A percentile compares a stretch with the other conserved stretches of the same genome.
These are phyloP conservation scores for Heracleum sosnowskyi DNA, from an alignment of 129 eudicot genomes.

Conservation along the genomic window DNA sequence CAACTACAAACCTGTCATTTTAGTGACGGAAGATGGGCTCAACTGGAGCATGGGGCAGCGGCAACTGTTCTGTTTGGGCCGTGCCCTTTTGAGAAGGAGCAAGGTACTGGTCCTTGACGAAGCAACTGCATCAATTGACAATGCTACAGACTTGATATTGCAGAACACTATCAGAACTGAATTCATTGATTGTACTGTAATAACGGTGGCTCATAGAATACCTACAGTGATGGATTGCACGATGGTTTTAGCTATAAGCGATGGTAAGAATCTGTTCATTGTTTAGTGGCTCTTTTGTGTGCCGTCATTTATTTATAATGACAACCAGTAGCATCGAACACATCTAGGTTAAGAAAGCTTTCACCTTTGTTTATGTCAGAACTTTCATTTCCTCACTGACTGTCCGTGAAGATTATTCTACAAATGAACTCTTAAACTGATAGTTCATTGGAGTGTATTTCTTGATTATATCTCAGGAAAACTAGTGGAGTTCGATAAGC, in stretches of 20 bases:
- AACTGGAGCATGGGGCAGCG: slow-evolving; percentile 99
- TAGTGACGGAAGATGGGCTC: slow-evolving; percentile 87
- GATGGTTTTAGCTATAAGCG: slow-evolving; percentile 74
- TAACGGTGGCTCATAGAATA: slow-evolving; percentile 92
- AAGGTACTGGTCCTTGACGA: slow-evolving; percentile 90
- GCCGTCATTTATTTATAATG: not conserved
- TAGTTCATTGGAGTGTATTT: not conserved
- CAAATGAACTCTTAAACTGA: not conserved
- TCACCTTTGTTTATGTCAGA: not conserved
- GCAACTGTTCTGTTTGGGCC: slow-evolving; percentile 87
- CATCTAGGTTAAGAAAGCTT: not conserved
- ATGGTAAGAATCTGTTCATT: slow-evolving; percentile 39
- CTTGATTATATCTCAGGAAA: slow-evolving; percentile 42
- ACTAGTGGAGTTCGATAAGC: slow-evolving; percentile 83
- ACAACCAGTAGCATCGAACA: not conserved
- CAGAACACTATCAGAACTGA: slow-evolving; percentile 81
- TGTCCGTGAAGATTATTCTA: not conserved
- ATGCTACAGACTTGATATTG: slow-evolving; percentile 71
- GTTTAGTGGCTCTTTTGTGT: not conserved
- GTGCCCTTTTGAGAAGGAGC: slow-evolving; percentile 73
- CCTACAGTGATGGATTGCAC: slow-evolving; percentile 96
- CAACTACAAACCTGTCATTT: not conserved
- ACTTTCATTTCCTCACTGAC: not conserved
- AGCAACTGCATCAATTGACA: slow-evolving; percentile 88
- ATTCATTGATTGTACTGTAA: slow-evolving; percentile 78